Evolutionary conservation across 768 basidiomycete species (phyloP), one percentile per base, ranked within the genome.

Genomic region (Phlebiopsis gigantea): DNA sequence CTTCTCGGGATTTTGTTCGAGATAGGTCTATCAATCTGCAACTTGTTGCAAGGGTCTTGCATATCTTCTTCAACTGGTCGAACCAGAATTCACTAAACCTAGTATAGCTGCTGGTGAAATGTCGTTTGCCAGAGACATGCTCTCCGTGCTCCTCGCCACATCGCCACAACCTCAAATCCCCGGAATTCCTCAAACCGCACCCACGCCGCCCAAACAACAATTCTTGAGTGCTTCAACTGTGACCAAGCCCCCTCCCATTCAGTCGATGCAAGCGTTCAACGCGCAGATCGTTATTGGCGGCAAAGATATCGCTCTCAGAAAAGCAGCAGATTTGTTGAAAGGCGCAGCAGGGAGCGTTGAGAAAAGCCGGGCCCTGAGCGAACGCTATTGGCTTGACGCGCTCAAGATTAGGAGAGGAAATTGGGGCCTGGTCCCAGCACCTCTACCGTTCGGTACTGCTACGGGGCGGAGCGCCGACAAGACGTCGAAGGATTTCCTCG

Each of bases 351-450:
- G 80, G 54, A 79, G 80, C 53, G 82, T 91, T 72, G 88, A 90
- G 64, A 74, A 80, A 48, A 75, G 81, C 21, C 75, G 84, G 41
- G 62, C 79, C 8, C 74, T 79, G 48, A 80, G 84, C 42, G 88
- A 91, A 65, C 82, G 75, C 57, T 92, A 92, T 62, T 93, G 91
- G 91, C 75, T 84, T 6, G 83, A 92, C 66, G 91, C 91, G 3
- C 75, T 93, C 46, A 87, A 82, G 66, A 84, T 89, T 45, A 75
- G 91, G 60, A 72, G 80, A 63, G 83, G 78, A 7, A 93, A 93
- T 62, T 93, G 91, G 91, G 79, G 86, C 14, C 72, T 93, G 30
- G 80, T 87, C 43, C 88, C 90, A 29, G 87, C 90, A 8, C 90
- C 90, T 22, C 76, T 91, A 39, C 90, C 88, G 14, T 72, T 74